Evolutionary conservation across 139 green algal genomes (phyloP), one percentile per base, ranked within the genome.

Genomic region (Astrephomene gubernaculifera): DNA sequence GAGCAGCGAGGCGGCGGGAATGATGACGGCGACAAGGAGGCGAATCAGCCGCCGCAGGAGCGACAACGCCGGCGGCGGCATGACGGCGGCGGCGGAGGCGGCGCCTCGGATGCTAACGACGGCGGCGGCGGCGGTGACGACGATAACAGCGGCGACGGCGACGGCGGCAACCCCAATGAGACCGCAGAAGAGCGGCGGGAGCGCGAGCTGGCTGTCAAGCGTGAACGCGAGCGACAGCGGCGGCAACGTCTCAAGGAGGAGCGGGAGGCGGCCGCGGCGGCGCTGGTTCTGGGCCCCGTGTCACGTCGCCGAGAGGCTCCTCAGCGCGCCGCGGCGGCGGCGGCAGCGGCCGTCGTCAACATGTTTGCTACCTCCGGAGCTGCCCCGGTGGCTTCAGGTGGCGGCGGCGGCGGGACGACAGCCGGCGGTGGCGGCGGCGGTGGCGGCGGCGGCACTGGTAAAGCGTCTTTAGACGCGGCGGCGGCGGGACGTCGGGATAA

Each of bases 201-300:
- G 39, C 75, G 75, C 5, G 75, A 71, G 12, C 54, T 82, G 75
- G 75, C 54, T 29, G 29, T 82, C 0, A 82, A 82, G 38, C 54
- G 75, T 2, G 75, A 82, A 36, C 54, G 75, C 10, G 75, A 82
- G 75, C 54, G 60, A n/a, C 39, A 49, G 76, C 41, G 60, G 60
- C 76, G 60, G 60, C 60, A 49, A 60, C 76, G 60, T 2, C 60
- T 83, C 21, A 73, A 83, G 76, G 76, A 83, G 61, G 60, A 72
- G 76, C 76, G 60, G n/a, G 25, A n/a, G 12, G 74, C 53, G 38
- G 53, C 53, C 49, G 49, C 72, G 49, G 72, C 72, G 73, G 35
- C 52, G 73, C 8, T 53, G 73, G 52, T 35, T 19, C 12, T 54
- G 73, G 73, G 52, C 9, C 17, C 35, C 21, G 21, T 35, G 31